These are phyloP conservation scores for Penicillium paneum DNA, from an alignment of 2,329 filamentous ascomycete genomes.

Conservation along the genomic window DNA sequence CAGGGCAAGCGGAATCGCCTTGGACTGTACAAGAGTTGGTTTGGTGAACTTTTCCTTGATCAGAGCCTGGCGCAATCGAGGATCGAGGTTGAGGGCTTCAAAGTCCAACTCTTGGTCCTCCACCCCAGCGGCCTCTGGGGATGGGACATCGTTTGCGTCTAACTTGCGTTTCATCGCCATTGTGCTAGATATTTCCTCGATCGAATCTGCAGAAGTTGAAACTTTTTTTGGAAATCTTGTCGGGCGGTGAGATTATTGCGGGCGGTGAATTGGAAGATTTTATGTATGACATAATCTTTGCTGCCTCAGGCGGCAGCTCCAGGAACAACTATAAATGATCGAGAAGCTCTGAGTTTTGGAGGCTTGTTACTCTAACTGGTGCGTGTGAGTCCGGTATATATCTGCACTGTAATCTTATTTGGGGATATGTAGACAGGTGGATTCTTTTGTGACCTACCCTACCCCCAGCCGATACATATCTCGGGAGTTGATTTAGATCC, in stretches of 20 bases:
- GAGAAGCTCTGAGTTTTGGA: background rate
- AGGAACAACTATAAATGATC: background rate
- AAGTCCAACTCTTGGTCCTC: constrained; percentile 57
- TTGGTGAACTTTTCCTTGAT: constrained; percentile 77
- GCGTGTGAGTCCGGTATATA: too few species aligned
- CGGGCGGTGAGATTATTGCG: constrained; percentile 34
- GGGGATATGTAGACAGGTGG: background rate
- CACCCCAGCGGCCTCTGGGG: constrained; percentile 30
- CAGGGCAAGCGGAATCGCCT: constrained; percentile 82
- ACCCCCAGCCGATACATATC: background rate
- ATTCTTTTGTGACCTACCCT: background rate
- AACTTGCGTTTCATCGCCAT: constrained; percentile 51
- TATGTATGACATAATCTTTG: background rate
- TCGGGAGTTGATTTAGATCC: background rate
- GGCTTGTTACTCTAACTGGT: background rate
- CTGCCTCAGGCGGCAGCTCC: constrained; percentile 1
- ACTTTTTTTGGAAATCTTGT: constrained; percentile 31
- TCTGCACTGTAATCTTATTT: background rate
- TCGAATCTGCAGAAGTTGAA: constrained; percentile 11
- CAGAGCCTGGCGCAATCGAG: constrained; percentile 80
- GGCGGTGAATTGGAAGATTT: constrained; percentile 21
- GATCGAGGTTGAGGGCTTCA: constrained; percentile 73
- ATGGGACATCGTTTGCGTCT: constrained; percentile 48
- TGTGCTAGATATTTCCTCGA: constrained; percentile 12
- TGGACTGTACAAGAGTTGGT: constrained; percentile 84